These are phyloP conservation scores for Trametes polyzona DNA, from an alignment of 1,284 basidiomycete genomes.

Conservation along the genomic window DNA sequence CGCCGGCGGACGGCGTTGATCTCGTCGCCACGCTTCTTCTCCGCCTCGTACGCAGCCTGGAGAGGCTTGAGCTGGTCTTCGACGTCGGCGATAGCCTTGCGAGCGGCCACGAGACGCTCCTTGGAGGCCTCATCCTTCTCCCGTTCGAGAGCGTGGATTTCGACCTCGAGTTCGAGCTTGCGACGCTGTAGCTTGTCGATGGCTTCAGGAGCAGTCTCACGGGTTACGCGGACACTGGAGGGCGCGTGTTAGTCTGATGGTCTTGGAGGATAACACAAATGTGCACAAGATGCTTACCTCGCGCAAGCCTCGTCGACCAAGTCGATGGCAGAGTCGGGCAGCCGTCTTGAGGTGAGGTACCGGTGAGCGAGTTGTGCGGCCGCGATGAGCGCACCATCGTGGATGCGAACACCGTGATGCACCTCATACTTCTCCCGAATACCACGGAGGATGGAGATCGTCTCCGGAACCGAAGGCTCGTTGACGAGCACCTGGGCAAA, in stretches of 20 bases:
- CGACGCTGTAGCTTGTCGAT: conserved; percentile 94
- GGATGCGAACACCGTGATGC: conserved; percentile 90
- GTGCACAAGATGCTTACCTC: conserved; percentile 49
- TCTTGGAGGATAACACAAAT: not conserved
- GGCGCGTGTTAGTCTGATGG: conserved; percentile 12
- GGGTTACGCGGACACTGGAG: conserved; percentile 83
- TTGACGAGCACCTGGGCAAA: conserved; percentile 95
- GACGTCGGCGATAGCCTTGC: conserved; percentile 83
- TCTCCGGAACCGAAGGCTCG: conserved; percentile 90
- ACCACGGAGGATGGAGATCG: conserved; percentile 92
- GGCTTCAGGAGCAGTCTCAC: conserved; percentile 93
- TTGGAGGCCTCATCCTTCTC: conserved; percentile 93
- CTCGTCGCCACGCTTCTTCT: conserved; percentile 88
- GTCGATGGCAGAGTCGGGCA: conserved; percentile 93
- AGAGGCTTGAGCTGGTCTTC: conserved; percentile 92
- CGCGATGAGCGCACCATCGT: conserved; percentile 88
- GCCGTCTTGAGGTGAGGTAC: conserved; percentile 84
- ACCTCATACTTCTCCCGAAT: conserved; percentile 85
- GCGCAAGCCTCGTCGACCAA: conserved; percentile 94
- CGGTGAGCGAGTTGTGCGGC: conserved; percentile 95
- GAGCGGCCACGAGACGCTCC: conserved; percentile 80
- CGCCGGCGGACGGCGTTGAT: conserved; percentile 80
- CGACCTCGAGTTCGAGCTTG: conserved; percentile 93
- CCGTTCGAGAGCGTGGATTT: conserved; percentile 93
- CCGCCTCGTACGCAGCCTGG: conserved; percentile 87